A percentile compares a stretch with the other conserved stretches of the same genome.
These are phyloP conservation scores for Exophiala sp. DNA, from an alignment of 2,329 filamentous ascomycete species.

Conservation along the genomic window DNA sequence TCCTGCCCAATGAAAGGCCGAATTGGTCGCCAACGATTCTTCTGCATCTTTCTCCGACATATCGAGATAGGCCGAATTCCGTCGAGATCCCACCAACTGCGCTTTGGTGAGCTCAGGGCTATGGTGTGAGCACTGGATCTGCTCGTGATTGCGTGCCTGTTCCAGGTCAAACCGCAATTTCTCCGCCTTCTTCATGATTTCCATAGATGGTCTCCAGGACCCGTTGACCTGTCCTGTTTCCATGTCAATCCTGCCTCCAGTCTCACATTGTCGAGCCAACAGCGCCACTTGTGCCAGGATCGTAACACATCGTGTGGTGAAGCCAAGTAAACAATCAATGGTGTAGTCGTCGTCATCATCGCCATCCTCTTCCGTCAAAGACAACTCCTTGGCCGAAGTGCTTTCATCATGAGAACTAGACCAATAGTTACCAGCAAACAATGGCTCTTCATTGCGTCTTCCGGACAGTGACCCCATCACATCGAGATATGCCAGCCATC, in stretches of 20 bases:
- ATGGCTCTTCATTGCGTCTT: conserved; percentile 48
- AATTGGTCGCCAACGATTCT: conserved; percentile 66
- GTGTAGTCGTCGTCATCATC: conserved; percentile 58
- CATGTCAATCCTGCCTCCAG: conserved; percentile 52
- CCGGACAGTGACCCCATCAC: conserved; percentile 67
- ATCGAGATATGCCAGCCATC: conserved; percentile 81
- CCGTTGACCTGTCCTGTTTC: conserved; percentile 45
- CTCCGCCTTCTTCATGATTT: conserved; percentile 52
- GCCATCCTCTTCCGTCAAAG: conserved; percentile 40
- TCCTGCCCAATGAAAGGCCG: conserved; percentile 73
- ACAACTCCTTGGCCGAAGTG: conserved; percentile 27
- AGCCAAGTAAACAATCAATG: conserved; percentile 76
- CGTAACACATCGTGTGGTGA: conserved; percentile 64
- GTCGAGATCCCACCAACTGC: conserved; percentile 21
- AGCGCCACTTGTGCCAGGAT: conserved; percentile 67
- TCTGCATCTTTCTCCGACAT: conserved; percentile 54
- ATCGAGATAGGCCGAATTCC: conserved; percentile 38
- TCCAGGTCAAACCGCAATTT: conserved; percentile 57
- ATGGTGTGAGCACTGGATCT: conserved; percentile 39
- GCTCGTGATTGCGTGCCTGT: conserved; percentile 45
- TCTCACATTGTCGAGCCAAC: conserved; percentile 63
- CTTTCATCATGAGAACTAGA: conserved; percentile 31
- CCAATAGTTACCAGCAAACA: conserved; percentile 48
- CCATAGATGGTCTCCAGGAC: conserved; percentile 54
- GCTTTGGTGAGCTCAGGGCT: conserved; percentile 26